Evolutionary conservation across 2,329 filamentous ascomycete species (phyloP), one percentile per base, ranked within the genome.

Genomic region (Fusarium sp.): DNA sequence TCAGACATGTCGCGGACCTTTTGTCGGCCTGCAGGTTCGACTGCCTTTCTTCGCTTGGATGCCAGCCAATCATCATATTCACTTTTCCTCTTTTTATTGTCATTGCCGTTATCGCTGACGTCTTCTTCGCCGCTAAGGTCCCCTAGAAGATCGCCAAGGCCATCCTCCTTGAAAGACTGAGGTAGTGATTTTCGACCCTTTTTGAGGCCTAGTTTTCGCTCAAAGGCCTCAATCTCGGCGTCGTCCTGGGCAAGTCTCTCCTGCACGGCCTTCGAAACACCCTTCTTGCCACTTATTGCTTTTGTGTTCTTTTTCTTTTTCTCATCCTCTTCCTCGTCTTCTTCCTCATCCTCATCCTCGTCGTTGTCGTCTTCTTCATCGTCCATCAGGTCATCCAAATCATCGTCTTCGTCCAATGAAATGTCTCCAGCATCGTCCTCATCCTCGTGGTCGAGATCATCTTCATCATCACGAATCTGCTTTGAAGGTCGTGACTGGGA

Each of bases 171-270:
- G 76, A 95, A 94, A 0, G 90, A 87, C 74, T 93, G 92, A 0
- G 92, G 91, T 10, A 94, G 82, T 38, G 89, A 91, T 78, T 94
- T 97, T 68, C 92, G 92, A 30, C 90, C 90, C 79, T 92, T 94
- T 74, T 88, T 91, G 39, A 98, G 88, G 0, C 96, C 96, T 7
- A 99, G 85, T 78, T 94, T 97, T 81, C 92, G 95, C 84, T 99
- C 96, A 38, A 98, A 85, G 6, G 91, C 91, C 26, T 92, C 92
- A 75, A 99, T 98, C 76, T 98, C 94, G 5, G 91, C 93, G 78
- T 98, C 95, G 66, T 99, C 96, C 70, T 94, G 87, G 2, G 89
- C 91, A 9, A 98, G 84, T 75, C 88, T 78, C 87, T 89, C n/a
- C 90, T 79, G 26, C 73, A 73, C 60, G 4, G 68, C 59, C 38